A percentile compares a stretch with the other conserved stretches of the same genome.
Evolutionary conservation across 2,329 filamentous ascomycete species (phyloP).

Genomic region (Botryosphaeria dothidea): DNA sequence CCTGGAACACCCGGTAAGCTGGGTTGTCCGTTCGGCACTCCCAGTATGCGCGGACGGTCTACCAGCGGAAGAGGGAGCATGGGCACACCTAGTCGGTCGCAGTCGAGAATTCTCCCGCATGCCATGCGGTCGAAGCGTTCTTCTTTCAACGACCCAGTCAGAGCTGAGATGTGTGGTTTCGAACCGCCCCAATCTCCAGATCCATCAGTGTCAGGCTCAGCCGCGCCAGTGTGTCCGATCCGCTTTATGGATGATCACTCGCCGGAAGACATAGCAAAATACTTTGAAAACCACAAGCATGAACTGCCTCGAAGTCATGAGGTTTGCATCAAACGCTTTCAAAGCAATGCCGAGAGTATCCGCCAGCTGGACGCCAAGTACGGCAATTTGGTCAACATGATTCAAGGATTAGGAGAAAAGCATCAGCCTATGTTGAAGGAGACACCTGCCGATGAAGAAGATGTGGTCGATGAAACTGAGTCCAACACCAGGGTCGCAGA

Average conservation of each 20-base stretch:
- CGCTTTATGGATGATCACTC: conserved; percentile 90
- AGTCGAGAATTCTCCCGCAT: conserved; percentile 37
- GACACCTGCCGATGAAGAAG: conserved; percentile 47
- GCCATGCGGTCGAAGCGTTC: conserved; percentile 40
- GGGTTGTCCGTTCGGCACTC: conserved; percentile 74
- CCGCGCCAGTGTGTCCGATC: conserved; percentile 78
- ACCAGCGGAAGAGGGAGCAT: conserved; percentile 48
- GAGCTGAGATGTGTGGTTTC: conserved; percentile 42
- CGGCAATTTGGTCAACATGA: conserved; percentile 89
- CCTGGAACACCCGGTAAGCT: conserved; percentile 77
- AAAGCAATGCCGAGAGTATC: conserved; percentile 82
- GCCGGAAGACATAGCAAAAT: conserved; percentile 88
- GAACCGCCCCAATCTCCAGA: conserved; percentile 48
- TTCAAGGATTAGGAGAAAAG: conserved; percentile 81
- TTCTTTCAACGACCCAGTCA: conserved; percentile 45
- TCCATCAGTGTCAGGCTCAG: conserved; percentile 33
- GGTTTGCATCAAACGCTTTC: conserved; percentile 86
- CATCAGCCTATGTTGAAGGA: conserved; percentile 79
- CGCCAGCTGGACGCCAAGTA: conserved; percentile 92
- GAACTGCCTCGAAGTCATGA: conserved; percentile 92
- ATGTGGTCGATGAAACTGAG: conserved; percentile 41
- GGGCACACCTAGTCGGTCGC: conserved; percentile 42
- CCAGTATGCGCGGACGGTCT: conserved; percentile 44
- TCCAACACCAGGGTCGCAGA: conserved; percentile 75
- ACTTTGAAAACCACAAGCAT: conserved; percentile 94